Conservation (phyloP, 768 basidiomycete species). For the Lanmaoa pseudosensibilis region DNA sequence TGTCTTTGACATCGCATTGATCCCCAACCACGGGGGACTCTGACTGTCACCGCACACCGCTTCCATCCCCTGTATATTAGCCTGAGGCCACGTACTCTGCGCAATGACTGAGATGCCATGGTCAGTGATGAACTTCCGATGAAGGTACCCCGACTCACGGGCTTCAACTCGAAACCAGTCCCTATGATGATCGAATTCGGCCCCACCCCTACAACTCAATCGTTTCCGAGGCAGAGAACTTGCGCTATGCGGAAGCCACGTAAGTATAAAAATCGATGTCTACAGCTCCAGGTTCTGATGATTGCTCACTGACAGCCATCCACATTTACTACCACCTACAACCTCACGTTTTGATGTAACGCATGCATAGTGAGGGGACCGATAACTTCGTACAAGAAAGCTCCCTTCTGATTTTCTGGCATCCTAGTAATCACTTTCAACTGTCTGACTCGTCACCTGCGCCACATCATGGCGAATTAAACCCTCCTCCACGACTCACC, state of each 20-base stretch:
- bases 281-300: slow-evolving; percentile 6
- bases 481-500: not conserved
- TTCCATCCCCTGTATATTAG: not conserved
- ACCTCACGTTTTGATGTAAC: not conserved
- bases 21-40: slow-evolving; percentile 9
- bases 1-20: slow-evolving; percentile 9
- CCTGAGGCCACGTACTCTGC: not conserved
- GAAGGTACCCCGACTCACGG: not conserved
- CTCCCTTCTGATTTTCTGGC: not conserved
- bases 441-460: not conserved
- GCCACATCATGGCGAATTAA: slow-evolving; percentile 1
- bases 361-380: slow-evolving; percentile 11
- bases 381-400: not conserved
- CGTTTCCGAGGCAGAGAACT: not conserved
- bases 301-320: not conserved
- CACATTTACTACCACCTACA: not conserved
- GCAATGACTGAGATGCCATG: slow-evolving; percentile 13
- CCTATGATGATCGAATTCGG: slow-evolving; percentile 6
- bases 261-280: slow-evolving; percentile 4
- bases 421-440: slow-evolving; percentile 5
- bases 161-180: slow-evolving; percentile 1
- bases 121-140: slow-evolving; percentile 3
- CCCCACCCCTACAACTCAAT: not conserved
- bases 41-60: not conserved
- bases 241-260: not conserved